These are phyloP conservation scores for Wallacemonas sp. DNA, from an alignment of 208 protist species.

Conservation along the genomic window DNA sequence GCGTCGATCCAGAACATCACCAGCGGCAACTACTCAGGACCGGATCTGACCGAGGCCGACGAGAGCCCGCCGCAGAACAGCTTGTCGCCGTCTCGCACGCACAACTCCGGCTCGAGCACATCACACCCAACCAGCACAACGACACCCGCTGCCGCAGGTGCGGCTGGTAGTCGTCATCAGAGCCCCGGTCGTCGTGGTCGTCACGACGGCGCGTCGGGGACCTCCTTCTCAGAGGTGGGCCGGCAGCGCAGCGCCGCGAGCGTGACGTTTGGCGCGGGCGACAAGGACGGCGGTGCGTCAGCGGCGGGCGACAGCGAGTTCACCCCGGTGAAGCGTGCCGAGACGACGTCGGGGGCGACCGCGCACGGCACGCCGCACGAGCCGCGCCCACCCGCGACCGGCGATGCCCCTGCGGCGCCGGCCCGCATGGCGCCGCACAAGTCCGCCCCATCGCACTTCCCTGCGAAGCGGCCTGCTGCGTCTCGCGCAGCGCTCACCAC, in stretches of 20 bases:
- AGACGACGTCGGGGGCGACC: neutral
- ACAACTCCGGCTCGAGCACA: neutral
- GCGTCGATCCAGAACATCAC: neutral
- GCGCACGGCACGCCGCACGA: neutral
- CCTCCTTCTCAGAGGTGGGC: neutral
- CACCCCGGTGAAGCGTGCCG: neutral
- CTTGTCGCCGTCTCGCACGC: no score
- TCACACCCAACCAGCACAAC: no score
- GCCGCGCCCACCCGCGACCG: neutral
- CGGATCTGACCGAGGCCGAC: neutral
- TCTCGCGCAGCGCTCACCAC: neutral
- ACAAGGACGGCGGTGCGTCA: neutral
- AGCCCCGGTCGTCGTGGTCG: no score
- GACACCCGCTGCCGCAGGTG: no score
- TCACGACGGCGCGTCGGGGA: no score
- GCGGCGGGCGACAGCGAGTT: neutral
- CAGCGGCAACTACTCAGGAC: no score
- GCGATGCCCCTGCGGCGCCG: neutral
- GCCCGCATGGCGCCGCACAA: neutral
- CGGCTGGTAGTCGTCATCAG: neutral
- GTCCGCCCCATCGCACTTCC: neutral
- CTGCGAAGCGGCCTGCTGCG: neutral
- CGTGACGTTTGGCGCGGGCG: neutral
- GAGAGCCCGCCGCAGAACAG: neutral
- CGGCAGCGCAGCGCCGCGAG: slow-evolving; percentile 3